Evolutionary conservation across 345 rosid species (phyloP), one percentile per base, ranked within the genome.

Genomic region (Moricandia moricandioides): DNA sequence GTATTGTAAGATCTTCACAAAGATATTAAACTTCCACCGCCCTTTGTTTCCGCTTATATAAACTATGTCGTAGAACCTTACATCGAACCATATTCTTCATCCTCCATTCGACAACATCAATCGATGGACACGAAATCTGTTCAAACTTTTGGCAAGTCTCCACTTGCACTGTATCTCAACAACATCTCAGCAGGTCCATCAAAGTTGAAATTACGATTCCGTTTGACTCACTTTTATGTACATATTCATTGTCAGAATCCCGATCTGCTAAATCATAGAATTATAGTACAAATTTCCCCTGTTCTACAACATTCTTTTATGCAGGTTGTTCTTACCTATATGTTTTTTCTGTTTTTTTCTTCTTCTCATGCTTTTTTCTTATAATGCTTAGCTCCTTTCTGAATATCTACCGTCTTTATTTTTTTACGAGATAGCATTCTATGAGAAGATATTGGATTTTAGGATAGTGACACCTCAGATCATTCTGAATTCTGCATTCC

Each of bases 381-480:
- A 37, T 37, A 37, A 37, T 37, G 43, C 12, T 37, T 37, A 37
- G 43, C 4, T 37, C 43, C 12, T 37, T 37, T 37, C 12, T 37
- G 43, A 37, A 8, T 40, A 5, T 40, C 47, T 12, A 40, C n/a
- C 47, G 47, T 40, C 47, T 40, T 40, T 11, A 40, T 40, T 40
- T 4, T 11, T 40, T 40, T 11, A 92, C 97, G 9, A 86, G 93
- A 21, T 21, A 65, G 91, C 85, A 33, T 94, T 90, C 37, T 90
- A 95, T 85, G 98, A 95, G 84, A 86, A 92, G 33, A 95, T 95
- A 79, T 73, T 95, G 81, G 97, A 90, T 82, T 67, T 95, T 74
- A 89, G 96, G 83, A 95, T 95, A 65, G 96, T 98, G 40, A 95
- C 98, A 6, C 97, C 99, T 26, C 97, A 95, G 78, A 92, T 95